These are phyloP conservation scores for Saccharomycopsis javanensis DNA, from an alignment of 805 yeast species.

Conservation along the genomic window DNA sequence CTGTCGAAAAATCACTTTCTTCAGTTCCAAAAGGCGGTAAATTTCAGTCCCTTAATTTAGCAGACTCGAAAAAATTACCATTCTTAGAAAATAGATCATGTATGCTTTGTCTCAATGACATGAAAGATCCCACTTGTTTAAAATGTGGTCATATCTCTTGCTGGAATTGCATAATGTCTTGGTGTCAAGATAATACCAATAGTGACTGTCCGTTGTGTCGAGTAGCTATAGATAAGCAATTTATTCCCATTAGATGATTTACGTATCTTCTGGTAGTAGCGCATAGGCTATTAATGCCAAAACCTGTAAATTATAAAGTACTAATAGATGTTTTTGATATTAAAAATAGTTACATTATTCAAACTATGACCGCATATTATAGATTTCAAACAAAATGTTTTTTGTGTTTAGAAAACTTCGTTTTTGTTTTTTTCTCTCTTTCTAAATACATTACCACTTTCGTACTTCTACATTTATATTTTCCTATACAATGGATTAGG, in stretches of 20 bases:
- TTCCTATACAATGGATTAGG: no score
- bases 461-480: no score
- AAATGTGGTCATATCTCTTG: conserved; percentile 91
- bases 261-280: no score
- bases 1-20: conserved; percentile 1
- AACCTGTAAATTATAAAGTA: no score
- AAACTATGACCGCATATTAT: no score
- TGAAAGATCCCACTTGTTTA: conserved; percentile 78
- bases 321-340: no score
- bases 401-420: no score
- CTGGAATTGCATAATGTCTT: conserved; percentile 82
- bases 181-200: conserved; percentile 60
- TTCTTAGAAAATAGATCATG: conserved; percentile 70
- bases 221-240: conserved; percentile 43
- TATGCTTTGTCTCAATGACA: conserved; percentile 70
- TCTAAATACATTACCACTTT: no score
- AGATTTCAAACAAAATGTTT: no score
- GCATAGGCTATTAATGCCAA: no score
- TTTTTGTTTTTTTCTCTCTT: no score
- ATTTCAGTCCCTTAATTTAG: conserved; percentile 36
- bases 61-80: conserved; percentile 47
- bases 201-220: conserved; percentile 92
- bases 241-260: conserved; percentile 12
- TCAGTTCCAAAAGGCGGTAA: neutral
- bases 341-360: no score